Percentiles rank a stretch among this genome's conserved stretches.
Evolutionary conservation across 2,329 filamentous ascomycete genomes (phyloP).

Genomic region (Podosphaera fusca): DNA sequence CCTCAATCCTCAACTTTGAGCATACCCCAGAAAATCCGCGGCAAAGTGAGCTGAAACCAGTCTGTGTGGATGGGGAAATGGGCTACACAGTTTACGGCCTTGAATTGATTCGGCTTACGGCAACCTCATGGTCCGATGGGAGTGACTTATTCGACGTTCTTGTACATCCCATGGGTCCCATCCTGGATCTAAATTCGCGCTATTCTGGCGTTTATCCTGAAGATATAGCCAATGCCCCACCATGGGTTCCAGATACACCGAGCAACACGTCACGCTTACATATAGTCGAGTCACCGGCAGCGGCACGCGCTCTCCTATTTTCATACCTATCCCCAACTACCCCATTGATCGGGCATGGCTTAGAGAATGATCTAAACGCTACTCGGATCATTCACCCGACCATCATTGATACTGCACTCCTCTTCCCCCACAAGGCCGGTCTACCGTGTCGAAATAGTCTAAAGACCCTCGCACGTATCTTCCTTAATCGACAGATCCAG

Average conservation of each 20-base stretch:
- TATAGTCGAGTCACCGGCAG: constrained; percentile 52
- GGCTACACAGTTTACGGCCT: constrained; percentile 74
- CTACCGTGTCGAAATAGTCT: constrained; percentile 58
- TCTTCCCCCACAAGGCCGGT: constrained; percentile 58
- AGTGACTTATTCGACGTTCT: constrained; percentile 60
- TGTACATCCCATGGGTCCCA: constrained; percentile 59
- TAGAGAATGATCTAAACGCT: constrained; percentile 87
- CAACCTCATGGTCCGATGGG: constrained; percentile 64
- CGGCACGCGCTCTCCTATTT: constrained; percentile 58
- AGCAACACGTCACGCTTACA: constrained; percentile 27
- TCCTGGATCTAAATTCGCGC: constrained; percentile 76
- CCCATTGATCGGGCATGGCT: constrained; percentile 71
- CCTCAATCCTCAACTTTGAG: constrained; percentile 56
- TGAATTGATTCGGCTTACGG: constrained; percentile 76
- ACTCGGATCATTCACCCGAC: constrained; percentile 65
- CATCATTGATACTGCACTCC: constrained; percentile 63
- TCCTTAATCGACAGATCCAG: constrained; percentile 60
- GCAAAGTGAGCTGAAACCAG: constrained; percentile 29
- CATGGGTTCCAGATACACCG: constrained; percentile 20
- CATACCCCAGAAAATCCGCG: constrained; percentile 45
- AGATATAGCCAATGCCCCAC: constrained; percentile 45
- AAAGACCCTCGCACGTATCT: constrained; percentile 45
- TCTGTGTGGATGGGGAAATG: constrained; percentile 95
- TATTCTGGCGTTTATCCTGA: constrained; percentile 73
- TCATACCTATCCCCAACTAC: constrained; percentile 51